These are phyloP conservation scores for Ceratobasidium sp. DNA, from an alignment of 1,284 basidiomycete genomes.

Conservation along the genomic window DNA sequence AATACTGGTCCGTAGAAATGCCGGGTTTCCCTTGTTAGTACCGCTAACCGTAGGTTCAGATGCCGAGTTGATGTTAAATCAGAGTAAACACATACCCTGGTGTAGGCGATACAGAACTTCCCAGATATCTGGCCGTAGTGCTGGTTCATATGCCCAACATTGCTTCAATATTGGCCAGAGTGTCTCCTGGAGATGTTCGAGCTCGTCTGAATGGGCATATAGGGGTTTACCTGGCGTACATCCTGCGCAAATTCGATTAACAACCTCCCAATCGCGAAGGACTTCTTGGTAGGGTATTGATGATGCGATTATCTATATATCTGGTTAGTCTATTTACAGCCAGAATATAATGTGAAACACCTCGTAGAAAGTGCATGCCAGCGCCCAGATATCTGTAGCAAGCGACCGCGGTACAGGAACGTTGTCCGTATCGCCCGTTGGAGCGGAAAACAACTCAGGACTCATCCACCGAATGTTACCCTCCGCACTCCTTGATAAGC, in stretches of 20 bases:
- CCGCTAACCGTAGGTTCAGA: neutral
- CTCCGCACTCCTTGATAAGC: slow-evolving; percentile 23
- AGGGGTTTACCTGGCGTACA: neutral
- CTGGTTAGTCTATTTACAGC: neutral
- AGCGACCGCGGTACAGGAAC: slow-evolving; percentile 18
- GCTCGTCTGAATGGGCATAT: neutral
- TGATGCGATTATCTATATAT: slow-evolving; percentile 19
- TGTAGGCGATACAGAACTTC: slow-evolving; percentile 6
- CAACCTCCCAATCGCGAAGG: neutral
- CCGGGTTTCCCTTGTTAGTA: slow-evolving; percentile 11
- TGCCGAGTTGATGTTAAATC: neutral
- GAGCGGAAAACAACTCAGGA: slow-evolving; percentile 25
- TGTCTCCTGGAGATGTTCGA: slow-evolving; percentile 21
- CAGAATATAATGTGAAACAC: neutral
- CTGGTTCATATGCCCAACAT: slow-evolving; percentile 19
- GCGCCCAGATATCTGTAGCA: slow-evolving; percentile 40
- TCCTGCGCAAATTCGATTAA: neutral
- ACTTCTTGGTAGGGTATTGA: slow-evolving; percentile 11
- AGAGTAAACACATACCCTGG: neutral
- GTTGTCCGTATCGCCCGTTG: neutral
- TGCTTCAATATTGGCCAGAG: slow-evolving; percentile 28
- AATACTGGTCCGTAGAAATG: slow-evolving; percentile 32
- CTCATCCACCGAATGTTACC: slow-evolving; percentile 32
- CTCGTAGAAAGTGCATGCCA: slow-evolving; percentile 41
- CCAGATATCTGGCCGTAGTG: neutral